Evolutionary conservation across 202 grass and related monocot species (phyloP).

Genomic region (Panicum hallii): DNA sequence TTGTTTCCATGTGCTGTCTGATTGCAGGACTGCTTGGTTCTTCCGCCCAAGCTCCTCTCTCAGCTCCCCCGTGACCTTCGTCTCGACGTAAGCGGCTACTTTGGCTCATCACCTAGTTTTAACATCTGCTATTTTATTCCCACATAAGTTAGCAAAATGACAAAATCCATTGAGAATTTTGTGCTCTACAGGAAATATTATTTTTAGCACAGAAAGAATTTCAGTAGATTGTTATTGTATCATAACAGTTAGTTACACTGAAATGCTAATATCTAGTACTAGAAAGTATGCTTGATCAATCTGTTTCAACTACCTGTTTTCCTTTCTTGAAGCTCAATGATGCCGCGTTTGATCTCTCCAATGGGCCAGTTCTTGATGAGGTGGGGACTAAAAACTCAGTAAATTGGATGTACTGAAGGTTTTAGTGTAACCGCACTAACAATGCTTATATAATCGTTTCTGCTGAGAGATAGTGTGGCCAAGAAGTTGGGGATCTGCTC

Average conservation of each 20-base stretch:
- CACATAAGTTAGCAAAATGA: background rate
- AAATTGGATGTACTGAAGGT: background rate
- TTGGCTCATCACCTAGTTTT: background rate
- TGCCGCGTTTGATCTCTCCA: conserved; percentile 93
- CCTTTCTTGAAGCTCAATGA: conserved; percentile 77
- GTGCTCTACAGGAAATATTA: background rate
- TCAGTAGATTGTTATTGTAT: background rate
- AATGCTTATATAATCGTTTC: background rate
- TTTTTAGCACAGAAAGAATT: background rate
- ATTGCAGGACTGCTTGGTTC: conserved; percentile 37
- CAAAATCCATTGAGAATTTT: background rate
- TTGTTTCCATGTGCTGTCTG: background rate
- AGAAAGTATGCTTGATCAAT: background rate
- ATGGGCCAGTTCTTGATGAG: conserved; percentile 80
- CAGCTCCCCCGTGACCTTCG: conserved; percentile 76
- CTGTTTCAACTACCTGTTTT: background rate
- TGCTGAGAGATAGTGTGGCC: conserved; percentile 64
- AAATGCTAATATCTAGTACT: background rate
- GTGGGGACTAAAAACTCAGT: conserved; percentile 30
- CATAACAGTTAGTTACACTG: background rate
- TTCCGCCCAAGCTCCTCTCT: conserved; percentile 38
- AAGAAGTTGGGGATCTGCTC: conserved; percentile 74
- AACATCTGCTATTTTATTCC: background rate
- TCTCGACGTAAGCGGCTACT: conserved; percentile 55
- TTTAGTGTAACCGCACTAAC: background rate